phyloP scores from a whole-genome alignment of 257 asterid species.

The Salvia rosmarinus region DNA sequence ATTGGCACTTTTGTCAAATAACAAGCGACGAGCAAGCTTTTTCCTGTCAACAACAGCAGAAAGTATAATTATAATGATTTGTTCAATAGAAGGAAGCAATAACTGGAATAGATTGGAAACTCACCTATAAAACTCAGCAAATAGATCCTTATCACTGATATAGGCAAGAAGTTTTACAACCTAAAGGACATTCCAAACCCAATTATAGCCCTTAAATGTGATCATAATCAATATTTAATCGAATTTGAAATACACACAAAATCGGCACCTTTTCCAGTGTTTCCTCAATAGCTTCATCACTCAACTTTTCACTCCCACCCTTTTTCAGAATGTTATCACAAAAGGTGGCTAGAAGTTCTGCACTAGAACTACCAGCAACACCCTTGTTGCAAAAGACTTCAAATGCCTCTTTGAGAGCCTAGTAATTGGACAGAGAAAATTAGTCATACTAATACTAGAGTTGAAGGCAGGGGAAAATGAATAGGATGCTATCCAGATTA shows the following conservation, averaged over 20 bases:
- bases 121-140: constrained; percentile 95
- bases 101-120: constrained; percentile 23
- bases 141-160: constrained; percentile 90
- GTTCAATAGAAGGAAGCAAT: constrained; percentile 6
- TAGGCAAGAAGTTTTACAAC: constrained; percentile 94
- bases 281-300: constrained; percentile 74
- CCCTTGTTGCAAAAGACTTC: constrained; percentile 73
- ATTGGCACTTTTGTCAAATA: constrained; percentile 96
- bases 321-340: constrained; percentile 72
- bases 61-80: constrained; percentile 5
- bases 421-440: constrained; percentile 16
- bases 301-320: constrained; percentile 69
- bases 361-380: constrained; percentile 67
- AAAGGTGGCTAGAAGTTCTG: constrained; percentile 72
- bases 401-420: constrained; percentile 78
- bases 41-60: constrained; percentile 56
- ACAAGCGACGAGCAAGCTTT: constrained; percentile 88
- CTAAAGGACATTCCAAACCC: constrained; percentile 44
- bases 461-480: constrained; percentile 20
- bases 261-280: constrained; percentile 61
- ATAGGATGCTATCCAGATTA: constrained; percentile 21
- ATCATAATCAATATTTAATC: neutral
- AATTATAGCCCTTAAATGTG: constrained; percentile 21
- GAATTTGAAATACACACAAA: constrained; percentile 1
- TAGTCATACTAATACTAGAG: constrained; percentile 23